These are phyloP conservation scores for Jamesozyma gamospora DNA, from an alignment of 805 yeast species.

Conservation along the genomic window DNA sequence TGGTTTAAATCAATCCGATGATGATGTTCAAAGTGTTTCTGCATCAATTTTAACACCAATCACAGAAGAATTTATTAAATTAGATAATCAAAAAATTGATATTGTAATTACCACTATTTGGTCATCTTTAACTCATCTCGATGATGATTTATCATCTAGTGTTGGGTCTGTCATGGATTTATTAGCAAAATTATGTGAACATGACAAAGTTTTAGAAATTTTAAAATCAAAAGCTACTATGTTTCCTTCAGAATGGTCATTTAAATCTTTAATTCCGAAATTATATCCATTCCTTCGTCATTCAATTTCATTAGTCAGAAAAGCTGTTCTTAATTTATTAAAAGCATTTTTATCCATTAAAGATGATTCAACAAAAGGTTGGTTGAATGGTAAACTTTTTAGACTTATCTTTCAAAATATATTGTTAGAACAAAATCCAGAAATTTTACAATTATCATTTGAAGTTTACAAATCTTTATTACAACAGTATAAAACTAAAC, in stretches of 20 bases:
- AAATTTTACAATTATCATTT: constrained; percentile 54
- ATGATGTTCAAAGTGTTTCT: constrained; percentile 94
- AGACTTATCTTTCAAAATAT: constrained; percentile 79
- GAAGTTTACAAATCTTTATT: constrained; percentile 51
- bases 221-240: constrained; percentile 52
- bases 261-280: constrained; percentile 75
- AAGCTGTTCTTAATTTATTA: constrained; percentile 74
- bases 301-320: constrained; percentile 83
- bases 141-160: constrained; percentile 89
- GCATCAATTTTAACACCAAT: constrained; percentile 90
- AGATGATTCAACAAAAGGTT: constrained; percentile 43
- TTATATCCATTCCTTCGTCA: constrained; percentile 89
- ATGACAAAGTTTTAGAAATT: constrained; percentile 61
- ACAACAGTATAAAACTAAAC: constrained; percentile 32
- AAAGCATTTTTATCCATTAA: constrained; percentile 59
- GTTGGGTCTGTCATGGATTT: constrained; percentile 95
- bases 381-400: constrained; percentile 70
- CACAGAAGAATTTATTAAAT: constrained; percentile 71
- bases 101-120: constrained; percentile 63
- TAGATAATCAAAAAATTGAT: constrained; percentile 40
- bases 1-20: constrained; percentile 72
- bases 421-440: constrained; percentile 77
- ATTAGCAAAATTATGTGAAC: constrained; percentile 77
- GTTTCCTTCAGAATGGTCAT: constrained; percentile 43
- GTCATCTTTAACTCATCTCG: constrained; percentile 73